phyloP scores from a whole-genome alignment of 352 stramenopile genomes.

The Aphanomyces invadans region DNA sequence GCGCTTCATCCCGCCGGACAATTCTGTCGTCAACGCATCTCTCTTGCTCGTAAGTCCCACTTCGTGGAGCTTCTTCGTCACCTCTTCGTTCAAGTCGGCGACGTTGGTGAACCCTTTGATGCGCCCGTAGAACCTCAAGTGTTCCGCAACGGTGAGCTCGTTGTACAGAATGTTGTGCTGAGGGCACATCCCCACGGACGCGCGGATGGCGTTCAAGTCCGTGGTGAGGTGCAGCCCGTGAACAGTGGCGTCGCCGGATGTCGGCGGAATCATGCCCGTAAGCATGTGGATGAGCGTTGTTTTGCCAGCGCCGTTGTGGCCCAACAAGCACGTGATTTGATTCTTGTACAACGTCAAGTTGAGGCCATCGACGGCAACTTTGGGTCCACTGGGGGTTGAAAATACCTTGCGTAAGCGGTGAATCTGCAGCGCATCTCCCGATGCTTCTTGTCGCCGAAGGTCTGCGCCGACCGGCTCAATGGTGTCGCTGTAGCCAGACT shows the following conservation, averaged over 20 bases:
- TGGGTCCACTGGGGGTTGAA: constrained; percentile 40
- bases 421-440: constrained; percentile 29
- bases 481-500: background rate
- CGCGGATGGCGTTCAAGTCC: constrained; percentile 82
- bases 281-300: constrained; percentile 75
- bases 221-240: constrained; percentile 40
- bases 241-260: constrained; percentile 43
- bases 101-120: constrained; percentile 79
- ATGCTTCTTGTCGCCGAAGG: constrained; percentile 16
- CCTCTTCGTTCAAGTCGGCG: constrained; percentile 26
- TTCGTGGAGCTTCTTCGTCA: constrained; percentile 49
- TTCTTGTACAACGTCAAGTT: constrained; percentile 68
- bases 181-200: constrained; percentile 92
- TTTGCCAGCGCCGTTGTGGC: constrained; percentile 75
- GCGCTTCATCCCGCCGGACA: constrained; percentile 93
- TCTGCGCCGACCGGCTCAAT: constrained; percentile 20
- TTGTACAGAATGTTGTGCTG: constrained; percentile 96
- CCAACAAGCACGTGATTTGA: constrained; percentile 73
- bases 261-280: constrained; percentile 46
- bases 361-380: constrained; percentile 53
- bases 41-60: constrained; percentile 88
- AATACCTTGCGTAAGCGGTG: constrained; percentile 36
- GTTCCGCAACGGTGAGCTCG: constrained; percentile 94
- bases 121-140: constrained; percentile 90
- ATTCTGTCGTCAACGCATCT: constrained; percentile 39